A percentile compares a stretch with the other conserved stretches of the same genome.
These are phyloP conservation scores for Tuber microsphaerosporum DNA, from an alignment of 495 filamentous ascomycete genomes.

Conservation along the genomic window DNA sequence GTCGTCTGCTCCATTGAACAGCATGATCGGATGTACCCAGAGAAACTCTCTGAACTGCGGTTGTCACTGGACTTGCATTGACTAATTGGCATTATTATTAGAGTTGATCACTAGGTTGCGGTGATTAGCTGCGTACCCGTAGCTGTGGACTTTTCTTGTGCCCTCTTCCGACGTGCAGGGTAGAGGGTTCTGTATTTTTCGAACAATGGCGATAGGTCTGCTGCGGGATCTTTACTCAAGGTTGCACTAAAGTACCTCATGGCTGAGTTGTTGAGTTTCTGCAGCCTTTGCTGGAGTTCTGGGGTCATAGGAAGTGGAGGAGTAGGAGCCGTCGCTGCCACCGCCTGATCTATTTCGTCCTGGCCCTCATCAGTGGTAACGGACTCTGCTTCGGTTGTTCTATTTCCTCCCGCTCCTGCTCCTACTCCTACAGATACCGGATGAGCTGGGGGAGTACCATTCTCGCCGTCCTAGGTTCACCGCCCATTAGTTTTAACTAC, in stretches of 20 bases:
- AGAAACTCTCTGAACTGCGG: neutral
- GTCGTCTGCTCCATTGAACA: neutral
- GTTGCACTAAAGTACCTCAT: neutral
- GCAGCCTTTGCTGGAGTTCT: constrained; percentile 1
- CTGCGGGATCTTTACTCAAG: neutral
- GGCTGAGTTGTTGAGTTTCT: constrained; percentile 1
- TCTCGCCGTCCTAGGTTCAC: neutral
- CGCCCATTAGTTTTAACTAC: neutral
- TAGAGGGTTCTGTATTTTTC: constrained; percentile 5
- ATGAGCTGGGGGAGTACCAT: neutral
- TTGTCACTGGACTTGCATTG: neutral
- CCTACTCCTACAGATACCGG: neutral
- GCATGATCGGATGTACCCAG: neutral
- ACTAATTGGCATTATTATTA: neutral
- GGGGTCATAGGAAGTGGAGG: neutral
- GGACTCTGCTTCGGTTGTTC: neutral
- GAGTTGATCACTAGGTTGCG: neutral
- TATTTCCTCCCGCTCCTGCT: neutral
- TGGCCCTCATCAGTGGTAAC: neutral
- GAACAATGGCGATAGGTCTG: neutral
- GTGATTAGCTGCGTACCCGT: neutral
- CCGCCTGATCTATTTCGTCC: constrained; percentile 1
- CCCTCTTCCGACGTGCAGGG: constrained; percentile 2
- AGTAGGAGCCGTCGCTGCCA: neutral
- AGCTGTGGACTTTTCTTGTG: neutral